These are phyloP conservation scores for Dothidotthia symphoricarpi DNA, from an alignment of 2,329 filamentous ascomycete species.

Conservation along the genomic window DNA sequence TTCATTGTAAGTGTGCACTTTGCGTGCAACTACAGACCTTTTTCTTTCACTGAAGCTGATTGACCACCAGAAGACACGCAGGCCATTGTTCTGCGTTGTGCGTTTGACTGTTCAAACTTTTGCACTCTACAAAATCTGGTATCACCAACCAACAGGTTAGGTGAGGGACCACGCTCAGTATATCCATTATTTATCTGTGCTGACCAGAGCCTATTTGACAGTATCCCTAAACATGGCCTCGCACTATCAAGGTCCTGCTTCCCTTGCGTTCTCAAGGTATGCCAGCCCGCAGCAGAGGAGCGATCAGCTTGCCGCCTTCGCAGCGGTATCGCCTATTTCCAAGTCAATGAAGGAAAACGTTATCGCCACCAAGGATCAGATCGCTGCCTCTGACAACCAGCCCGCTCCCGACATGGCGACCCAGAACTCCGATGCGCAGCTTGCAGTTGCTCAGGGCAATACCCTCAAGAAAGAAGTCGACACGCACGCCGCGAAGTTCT, in stretches of 20 bases:
- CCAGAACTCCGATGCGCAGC: conserved; percentile 16
- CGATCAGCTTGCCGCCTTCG: conserved; percentile 6
- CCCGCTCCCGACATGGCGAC: not conserved
- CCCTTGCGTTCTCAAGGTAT: conserved; percentile 19
- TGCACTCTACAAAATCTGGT: no score
- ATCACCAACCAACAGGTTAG: no score
- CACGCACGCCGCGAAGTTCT: conserved; percentile 16
- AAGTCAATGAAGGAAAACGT: conserved; percentile 6
- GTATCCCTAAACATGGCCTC: conserved; percentile 6
- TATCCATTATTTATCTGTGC: not conserved
- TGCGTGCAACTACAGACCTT: no score
- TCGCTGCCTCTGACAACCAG: conserved; percentile 10
- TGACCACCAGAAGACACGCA: no score
- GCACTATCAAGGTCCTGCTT: conserved; percentile 11
- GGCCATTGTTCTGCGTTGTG: no score
- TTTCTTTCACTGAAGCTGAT: no score
- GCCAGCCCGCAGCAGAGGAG: conserved; percentile 13
- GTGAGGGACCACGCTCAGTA: no score
- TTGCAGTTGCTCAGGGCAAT: conserved; percentile 23
- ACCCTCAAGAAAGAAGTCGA: conserved; percentile 23
- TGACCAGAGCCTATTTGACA: not conserved
- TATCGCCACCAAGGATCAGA: conserved; percentile 29
- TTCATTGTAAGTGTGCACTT: no score
- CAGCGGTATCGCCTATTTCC: conserved; percentile 5
- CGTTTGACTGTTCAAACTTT: no score